Conservation (phyloP, 1,139 yeast species). For the Saccharomyces hybrid region DNA sequence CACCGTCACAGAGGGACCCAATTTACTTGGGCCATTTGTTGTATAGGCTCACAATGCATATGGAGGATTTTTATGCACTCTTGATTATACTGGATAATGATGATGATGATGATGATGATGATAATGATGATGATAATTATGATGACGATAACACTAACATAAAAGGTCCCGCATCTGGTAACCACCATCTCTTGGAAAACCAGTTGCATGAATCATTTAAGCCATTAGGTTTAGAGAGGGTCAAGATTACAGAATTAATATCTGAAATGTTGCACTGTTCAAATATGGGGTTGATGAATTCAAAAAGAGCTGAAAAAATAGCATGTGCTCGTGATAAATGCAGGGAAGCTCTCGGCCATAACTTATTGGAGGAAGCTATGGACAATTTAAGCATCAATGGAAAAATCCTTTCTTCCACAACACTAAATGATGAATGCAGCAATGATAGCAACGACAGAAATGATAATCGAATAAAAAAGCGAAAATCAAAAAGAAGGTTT, state of each 20-base stretch:
- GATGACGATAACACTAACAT: slow-evolving; percentile 9
- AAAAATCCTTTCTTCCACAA: background rate
- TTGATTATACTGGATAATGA: slow-evolving; percentile 9
- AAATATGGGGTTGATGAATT: slow-evolving; percentile 89
- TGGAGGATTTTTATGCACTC: slow-evolving; percentile 6
- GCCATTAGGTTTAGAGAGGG: slow-evolving; percentile 92
- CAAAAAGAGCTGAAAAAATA: slow-evolving; percentile 71
- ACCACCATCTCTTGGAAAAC: slow-evolving; percentile 15
- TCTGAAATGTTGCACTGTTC: slow-evolving; percentile 96
- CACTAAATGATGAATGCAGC: background rate
- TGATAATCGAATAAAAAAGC: background rate
- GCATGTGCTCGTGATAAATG: slow-evolving; percentile 70
- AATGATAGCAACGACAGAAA: background rate
- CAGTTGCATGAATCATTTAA: slow-evolving; percentile 37
- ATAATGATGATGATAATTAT: no score
- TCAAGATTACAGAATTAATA: slow-evolving; percentile 86
- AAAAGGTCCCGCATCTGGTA: background rate
- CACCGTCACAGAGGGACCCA: slow-evolving; percentile 91
- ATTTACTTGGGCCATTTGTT: slow-evolving; percentile 36
- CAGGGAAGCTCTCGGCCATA: slow-evolving; percentile 38
- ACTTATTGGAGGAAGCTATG: slow-evolving; percentile 29
- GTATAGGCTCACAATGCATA: slow-evolving; percentile 28
- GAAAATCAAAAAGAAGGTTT: background rate
- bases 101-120: slow-evolving; percentile 4
- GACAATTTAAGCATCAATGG: slow-evolving; percentile 32